These are phyloP conservation scores for Cyclotella kingstonii DNA, from an alignment of 108 stramenopile species.

Conservation along the genomic window DNA sequence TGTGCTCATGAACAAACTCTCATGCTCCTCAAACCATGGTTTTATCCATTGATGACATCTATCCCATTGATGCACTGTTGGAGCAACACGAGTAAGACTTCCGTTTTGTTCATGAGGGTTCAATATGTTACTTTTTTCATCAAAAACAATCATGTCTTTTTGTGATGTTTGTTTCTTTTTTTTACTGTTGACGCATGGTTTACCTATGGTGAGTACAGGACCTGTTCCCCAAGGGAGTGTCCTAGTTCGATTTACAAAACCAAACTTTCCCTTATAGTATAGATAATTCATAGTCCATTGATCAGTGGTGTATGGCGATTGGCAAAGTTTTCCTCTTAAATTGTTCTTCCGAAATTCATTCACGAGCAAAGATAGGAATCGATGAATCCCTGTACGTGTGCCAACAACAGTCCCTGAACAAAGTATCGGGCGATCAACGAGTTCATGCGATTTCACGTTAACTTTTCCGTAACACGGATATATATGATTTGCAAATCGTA, in stretches of 20 bases:
- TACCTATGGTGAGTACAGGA: constrained; percentile 41
- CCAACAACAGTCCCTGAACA: constrained; percentile 80
- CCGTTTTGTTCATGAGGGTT: constrained; percentile 37
- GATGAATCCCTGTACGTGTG: constrained; percentile 57
- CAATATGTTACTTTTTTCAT: constrained; percentile 19
- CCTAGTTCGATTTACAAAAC: constrained; percentile 19
- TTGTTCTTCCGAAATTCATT: constrained; percentile 60
- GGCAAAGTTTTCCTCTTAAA: constrained; percentile 43
- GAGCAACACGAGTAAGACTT: constrained; percentile 27
- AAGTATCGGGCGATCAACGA: constrained; percentile 65
- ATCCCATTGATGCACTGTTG: constrained; percentile 45
- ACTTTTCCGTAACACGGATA: constrained; percentile 38
- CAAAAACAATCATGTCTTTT: constrained; percentile 42
- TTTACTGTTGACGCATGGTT: constrained; percentile 33
- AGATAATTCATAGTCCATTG: constrained; percentile 82
- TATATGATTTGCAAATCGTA: constrained; percentile 13
- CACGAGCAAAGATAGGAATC: constrained; percentile 62
- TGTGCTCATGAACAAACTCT: constrained; percentile 10
- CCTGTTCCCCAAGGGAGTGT: constrained; percentile 48
- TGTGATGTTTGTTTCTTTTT: not conserved
- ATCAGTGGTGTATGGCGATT: constrained; percentile 56
- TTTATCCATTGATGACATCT: constrained; percentile 33
- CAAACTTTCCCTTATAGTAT: constrained; percentile 60
- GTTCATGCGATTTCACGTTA: constrained; percentile 37
- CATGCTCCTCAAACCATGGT: constrained; percentile 33